Evolutionary conservation across 495 filamentous ascomycete genomes (phyloP), one percentile per base, ranked within the genome.

Genomic region (Trichoderma reesei): DNA sequence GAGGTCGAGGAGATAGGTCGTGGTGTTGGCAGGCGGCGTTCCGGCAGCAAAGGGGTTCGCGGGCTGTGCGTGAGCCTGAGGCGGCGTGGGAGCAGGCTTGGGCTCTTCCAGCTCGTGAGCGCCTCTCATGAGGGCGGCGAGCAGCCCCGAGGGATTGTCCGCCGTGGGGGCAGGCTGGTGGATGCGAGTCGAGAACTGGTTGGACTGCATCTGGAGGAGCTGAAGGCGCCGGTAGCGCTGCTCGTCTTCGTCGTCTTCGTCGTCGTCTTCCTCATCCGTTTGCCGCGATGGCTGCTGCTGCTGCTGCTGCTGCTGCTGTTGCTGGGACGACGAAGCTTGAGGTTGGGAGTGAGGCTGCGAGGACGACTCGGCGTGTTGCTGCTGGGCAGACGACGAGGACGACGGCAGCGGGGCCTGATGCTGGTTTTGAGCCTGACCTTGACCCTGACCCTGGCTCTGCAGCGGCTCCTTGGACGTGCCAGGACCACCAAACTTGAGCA

Each of bases 401-500:
- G 70, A 65, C 14, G 60, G 54, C 10, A 54, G 64, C 46, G 63
- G 68, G 34, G 51, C 51, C 51, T 56, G 51, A 33, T 20, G 13
- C 8, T 56, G 66, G 34, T 46, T 64, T n/a, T 64, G 68, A 38
- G 64, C 66, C 8, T 64, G 64, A 41, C 33, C 61, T 36, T 69
- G 68, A 39, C 59, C 59, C 11, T 67, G 69, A n/a, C 65, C 33
- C 4, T 63, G 37, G 60, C 63, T 65, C 61, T 63, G 61, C 39
- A 31, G 61, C 41, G 14, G 38, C 39, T 63, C 38, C 41, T 11
- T 34, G 16, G 66, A 65, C 74, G 68, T 56, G 26, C 77, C 68
- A 26, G 84, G 79, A 61, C 89, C 83, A 68, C 84, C 90, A 76
- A 92, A 96, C 76, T 91, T 91, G 60, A 98, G 82, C 46, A 98